phyloP scores from a whole-genome alignment of 139 green algal genomes.

The Chlorella sorokiniana region DNA sequence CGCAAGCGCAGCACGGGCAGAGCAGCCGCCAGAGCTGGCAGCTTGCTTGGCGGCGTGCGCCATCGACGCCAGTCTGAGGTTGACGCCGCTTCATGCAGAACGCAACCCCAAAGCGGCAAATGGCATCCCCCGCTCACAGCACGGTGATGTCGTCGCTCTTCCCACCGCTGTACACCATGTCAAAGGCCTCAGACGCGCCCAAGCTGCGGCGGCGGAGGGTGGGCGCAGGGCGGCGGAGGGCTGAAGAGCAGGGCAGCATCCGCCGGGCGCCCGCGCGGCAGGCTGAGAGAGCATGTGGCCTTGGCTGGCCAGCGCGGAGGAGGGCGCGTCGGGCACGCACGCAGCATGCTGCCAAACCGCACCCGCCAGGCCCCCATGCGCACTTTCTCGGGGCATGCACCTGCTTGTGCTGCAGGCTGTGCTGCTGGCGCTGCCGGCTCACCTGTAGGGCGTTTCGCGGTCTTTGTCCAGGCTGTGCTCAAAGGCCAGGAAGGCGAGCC shows the following conservation, averaged over 20 bases:
- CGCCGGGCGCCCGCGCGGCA: too few species aligned
- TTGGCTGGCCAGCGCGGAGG: too few species aligned
- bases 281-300: too few species aligned
- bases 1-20: too few species aligned
- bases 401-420: background rate
- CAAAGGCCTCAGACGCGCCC: slow-evolving; percentile 83
- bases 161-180: slow-evolving; percentile 88
- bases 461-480: slow-evolving; percentile 73
- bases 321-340: too few species aligned
- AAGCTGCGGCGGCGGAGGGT: slow-evolving; percentile 9
- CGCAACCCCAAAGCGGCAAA: too few species aligned
- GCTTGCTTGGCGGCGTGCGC: too few species aligned
- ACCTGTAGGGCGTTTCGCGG: slow-evolving; percentile 80
- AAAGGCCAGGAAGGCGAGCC: slow-evolving; percentile 69
- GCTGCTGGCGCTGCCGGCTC: background rate
- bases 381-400: background rate
- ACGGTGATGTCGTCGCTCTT: slow-evolving; percentile 90
- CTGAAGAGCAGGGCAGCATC: background rate
- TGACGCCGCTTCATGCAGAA: too few species aligned
- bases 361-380: background rate
- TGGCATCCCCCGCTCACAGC: slow-evolving; percentile 27
- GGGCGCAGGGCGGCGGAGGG: background rate
- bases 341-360: background rate
- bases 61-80: too few species aligned
- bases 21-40: too few species aligned